Percentiles rank a stretch among this genome's conserved stretches.
Conservation (phyloP, 2,329 filamentous ascomycete species). For the Trichoderma atroviride region DNA sequence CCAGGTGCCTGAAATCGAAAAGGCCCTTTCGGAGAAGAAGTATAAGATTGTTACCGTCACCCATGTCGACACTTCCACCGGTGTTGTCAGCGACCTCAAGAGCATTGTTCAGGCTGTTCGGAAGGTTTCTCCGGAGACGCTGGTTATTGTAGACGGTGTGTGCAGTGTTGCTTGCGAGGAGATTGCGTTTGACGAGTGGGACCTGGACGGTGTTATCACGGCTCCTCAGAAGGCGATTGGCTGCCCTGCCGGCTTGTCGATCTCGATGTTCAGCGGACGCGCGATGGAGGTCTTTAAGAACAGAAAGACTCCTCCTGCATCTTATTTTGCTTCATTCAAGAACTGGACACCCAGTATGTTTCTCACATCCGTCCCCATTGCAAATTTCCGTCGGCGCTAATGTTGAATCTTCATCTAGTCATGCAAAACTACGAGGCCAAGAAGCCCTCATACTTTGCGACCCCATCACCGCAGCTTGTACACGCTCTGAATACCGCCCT, state of each 20-base stretch:
- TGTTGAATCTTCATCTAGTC: conserved; percentile 67
- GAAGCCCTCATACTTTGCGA: conserved; percentile 98
- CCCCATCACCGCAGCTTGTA: conserved; percentile 89
- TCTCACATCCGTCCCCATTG: neutral
- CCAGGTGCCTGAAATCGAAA: conserved; percentile 83
- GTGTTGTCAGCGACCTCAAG: conserved; percentile 90
- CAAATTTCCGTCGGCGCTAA: conserved; percentile 25
- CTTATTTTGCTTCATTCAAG: conserved; percentile 95
- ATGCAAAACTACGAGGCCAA: conserved; percentile 99
- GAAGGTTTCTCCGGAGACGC: conserved; percentile 84
- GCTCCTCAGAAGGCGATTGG: conserved; percentile 97
- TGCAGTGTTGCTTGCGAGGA: conserved; percentile 97
- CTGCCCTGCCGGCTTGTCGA: conserved; percentile 89
- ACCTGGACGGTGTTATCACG: conserved; percentile 87
- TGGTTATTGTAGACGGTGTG: conserved; percentile 92
- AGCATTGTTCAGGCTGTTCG: conserved; percentile 80
- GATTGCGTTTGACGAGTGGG: conserved; percentile 94
- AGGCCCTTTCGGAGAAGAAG: conserved; percentile 83
- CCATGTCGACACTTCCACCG: conserved; percentile 96
- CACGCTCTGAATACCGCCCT: conserved; percentile 90
- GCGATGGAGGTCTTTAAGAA: conserved; percentile 80
- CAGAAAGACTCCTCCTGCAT: conserved; percentile 77
- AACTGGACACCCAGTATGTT: conserved; percentile 89
- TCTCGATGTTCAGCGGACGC: conserved; percentile 88
- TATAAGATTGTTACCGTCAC: conserved; percentile 96